Percentiles rank a stretch among this genome's conserved stretches.
These are phyloP conservation scores for Pugionium cornutum DNA, from an alignment of 345 rosid genomes.

Conservation along the genomic window DNA sequence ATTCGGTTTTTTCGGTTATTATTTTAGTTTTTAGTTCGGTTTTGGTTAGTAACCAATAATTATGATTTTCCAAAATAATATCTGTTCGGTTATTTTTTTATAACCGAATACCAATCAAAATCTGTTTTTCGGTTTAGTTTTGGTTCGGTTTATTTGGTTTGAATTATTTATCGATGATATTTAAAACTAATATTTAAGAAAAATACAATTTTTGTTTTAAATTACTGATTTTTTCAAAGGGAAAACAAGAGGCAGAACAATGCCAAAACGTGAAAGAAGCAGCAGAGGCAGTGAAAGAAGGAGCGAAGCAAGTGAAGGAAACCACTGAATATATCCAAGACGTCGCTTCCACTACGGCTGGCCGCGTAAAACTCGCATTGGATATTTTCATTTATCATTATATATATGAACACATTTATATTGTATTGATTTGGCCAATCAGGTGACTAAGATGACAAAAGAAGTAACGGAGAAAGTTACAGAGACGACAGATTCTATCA, in stretches of 20 bases:
- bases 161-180: no score
- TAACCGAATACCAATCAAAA: no score
- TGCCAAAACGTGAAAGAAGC: constrained; percentile 61
- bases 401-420: background rate
- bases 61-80: no score
- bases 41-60: no score
- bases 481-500: constrained; percentile 35
- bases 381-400: background rate
- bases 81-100: no score
- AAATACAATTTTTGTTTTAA: no score
- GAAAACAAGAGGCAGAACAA: constrained; percentile 48
- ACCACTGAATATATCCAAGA: constrained; percentile 48
- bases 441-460: constrained; percentile 46
- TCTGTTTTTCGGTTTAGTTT: no score
- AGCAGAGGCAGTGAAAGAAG: constrained; percentile 63
- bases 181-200: no score
- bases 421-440: background rate
- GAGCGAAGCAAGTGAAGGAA: constrained; percentile 52
- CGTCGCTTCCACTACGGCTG: constrained; percentile 40
- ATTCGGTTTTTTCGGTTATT: no score
- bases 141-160: no score
- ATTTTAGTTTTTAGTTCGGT: no score
- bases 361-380: constrained; percentile 31
- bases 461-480: constrained; percentile 42
- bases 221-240: constrained; percentile 20